phyloP scores from a whole-genome alignment of 768 basidiomycete genomes.

The Leccinum incarnatum region DNA sequence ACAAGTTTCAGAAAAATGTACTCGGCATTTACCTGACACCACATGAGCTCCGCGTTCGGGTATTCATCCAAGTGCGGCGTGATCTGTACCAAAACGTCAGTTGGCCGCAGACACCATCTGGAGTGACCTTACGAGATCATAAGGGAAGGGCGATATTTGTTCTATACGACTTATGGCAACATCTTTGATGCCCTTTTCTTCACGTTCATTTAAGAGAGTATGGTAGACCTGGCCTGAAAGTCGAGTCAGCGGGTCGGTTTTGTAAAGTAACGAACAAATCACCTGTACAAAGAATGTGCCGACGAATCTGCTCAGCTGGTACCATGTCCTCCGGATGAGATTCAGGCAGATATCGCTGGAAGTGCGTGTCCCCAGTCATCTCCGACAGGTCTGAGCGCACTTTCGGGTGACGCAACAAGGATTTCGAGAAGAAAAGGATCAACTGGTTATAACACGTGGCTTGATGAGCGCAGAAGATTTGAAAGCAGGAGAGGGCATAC shows the following conservation, averaged over 20 bases:
- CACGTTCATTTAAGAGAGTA: slow-evolving; percentile 83
- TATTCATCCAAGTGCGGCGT: slow-evolving; percentile 95
- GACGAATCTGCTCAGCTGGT: slow-evolving; percentile 80
- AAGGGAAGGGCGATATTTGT: slow-evolving; percentile 96
- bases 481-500: slow-evolving; percentile 39
- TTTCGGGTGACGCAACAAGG: slow-evolving; percentile 88
- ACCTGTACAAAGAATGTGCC: slow-evolving; percentile 90
- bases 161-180: slow-evolving; percentile 93
- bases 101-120: not conserved
- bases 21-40: slow-evolving; percentile 70
- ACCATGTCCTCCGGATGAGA: slow-evolving; percentile 67
- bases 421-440: slow-evolving; percentile 96
- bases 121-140: slow-evolving; percentile 68
- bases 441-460: slow-evolving; percentile 46
- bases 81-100: slow-evolving; percentile 44
- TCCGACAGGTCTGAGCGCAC: slow-evolving; percentile 86
- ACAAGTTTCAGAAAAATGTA: not conserved
- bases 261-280: slow-evolving; percentile 3
- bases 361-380: slow-evolving; percentile 85
- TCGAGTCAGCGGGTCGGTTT: slow-evolving; percentile 1
- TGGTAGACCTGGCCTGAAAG: slow-evolving; percentile 87
- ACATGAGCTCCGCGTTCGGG: slow-evolving; percentile 89
- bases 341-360: slow-evolving; percentile 94
- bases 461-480: not conserved
- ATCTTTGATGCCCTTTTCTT: slow-evolving; percentile 87